phyloP scores from a whole-genome alignment of 352 stramenopile genomes.

The Pythium phragmiticola region DNA sequence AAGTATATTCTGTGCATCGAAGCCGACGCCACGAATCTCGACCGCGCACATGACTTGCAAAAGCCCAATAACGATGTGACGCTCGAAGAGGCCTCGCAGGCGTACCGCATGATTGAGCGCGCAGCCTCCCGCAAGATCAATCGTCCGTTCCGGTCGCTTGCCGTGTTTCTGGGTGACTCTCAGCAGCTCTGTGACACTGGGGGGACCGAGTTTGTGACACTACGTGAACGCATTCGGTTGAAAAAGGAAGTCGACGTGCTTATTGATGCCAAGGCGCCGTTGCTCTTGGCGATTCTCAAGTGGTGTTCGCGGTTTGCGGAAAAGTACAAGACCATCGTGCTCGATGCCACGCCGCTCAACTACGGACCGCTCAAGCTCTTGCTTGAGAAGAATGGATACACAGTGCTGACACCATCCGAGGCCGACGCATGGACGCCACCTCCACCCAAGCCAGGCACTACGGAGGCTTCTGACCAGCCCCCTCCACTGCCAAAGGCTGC shows the following conservation, averaged over 20 bases:
- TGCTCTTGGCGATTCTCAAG: constrained; percentile 54
- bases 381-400: constrained; percentile 46
- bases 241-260: constrained; percentile 70
- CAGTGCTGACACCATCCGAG: constrained; percentile 43
- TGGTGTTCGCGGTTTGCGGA: constrained; percentile 55
- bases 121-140: constrained; percentile 39
- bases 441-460: not conserved
- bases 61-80: constrained; percentile 44
- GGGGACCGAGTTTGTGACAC: constrained; percentile 45
- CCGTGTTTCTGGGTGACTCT: constrained; percentile 58
- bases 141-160: constrained; percentile 53
- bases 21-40: constrained; percentile 51
- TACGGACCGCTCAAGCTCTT: constrained; percentile 42
- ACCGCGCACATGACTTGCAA: constrained; percentile 47
- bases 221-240: constrained; percentile 45
- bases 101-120: constrained; percentile 57
- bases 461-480: not conserved
- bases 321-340: constrained; percentile 51
- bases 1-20: constrained; percentile 71
- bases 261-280: constrained; percentile 60
- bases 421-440: constrained; percentile 26
- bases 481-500: not conserved
- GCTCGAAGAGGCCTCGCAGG: constrained; percentile 61
- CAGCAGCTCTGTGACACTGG: constrained; percentile 50
- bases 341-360: constrained; percentile 58